Conservation (phyloP, 2,329 filamentous ascomycete species). For the Botrytis cinerea region DNA sequence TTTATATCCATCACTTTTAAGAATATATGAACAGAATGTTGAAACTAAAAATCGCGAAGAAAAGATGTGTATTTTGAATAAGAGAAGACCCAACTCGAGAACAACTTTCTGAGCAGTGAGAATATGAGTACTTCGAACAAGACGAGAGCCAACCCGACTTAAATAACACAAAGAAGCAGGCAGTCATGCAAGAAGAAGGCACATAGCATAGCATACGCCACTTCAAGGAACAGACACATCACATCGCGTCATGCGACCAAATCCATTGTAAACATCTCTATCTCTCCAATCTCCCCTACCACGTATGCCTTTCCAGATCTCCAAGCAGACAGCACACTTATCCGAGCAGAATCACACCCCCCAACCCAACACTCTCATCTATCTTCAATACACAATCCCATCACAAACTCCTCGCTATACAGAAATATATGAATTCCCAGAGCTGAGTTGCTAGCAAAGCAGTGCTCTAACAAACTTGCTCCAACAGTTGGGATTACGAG, state of each 20-base stretch:
- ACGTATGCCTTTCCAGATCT: too few relatives aligned
- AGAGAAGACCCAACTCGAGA: background rate
- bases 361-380: background rate
- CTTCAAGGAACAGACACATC: background rate
- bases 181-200: background rate
- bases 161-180: background rate
- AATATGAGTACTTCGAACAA: background rate
- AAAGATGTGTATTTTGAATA: background rate
- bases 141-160: background rate
- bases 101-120: too few relatives aligned
- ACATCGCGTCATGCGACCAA: too few relatives aligned
- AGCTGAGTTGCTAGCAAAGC: too few relatives aligned
- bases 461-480: too few relatives aligned
- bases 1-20: background rate
- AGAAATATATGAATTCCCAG: too few relatives aligned
- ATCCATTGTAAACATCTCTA: too few relatives aligned
- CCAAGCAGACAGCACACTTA: background rate
- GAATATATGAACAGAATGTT: background rate
- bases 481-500: conserved; percentile 3
- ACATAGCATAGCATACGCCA: background rate
- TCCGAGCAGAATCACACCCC: background rate
- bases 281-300: too few relatives aligned
- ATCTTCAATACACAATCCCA: background rate
- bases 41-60: background rate
- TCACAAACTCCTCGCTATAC: background rate